A percentile compares a stretch with the other conserved stretches of the same genome.
phyloP scores from a whole-genome alignment of 2,329 filamentous ascomycete genomes.

The Colletotrichum kahawae region DNA sequence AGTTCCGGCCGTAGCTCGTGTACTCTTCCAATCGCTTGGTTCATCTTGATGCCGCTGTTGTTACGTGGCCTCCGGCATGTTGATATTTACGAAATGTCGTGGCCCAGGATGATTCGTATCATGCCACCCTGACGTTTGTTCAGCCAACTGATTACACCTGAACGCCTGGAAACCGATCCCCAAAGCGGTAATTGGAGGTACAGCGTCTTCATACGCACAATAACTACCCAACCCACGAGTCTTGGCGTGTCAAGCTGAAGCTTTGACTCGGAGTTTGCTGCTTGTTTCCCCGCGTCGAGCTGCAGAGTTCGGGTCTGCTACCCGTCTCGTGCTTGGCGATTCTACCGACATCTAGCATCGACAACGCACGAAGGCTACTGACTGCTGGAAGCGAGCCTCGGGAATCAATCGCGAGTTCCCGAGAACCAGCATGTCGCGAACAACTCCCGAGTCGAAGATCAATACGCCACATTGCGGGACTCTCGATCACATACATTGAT shows the following conservation, averaged over 20 bases:
- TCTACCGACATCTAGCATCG: background rate
- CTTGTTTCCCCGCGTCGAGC: background rate
- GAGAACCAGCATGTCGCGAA: no score
- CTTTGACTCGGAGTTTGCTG: background rate
- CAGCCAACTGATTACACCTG: background rate
- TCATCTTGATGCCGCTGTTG: background rate
- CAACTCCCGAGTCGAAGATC: background rate
- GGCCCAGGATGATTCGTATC: background rate
- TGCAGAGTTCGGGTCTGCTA: background rate
- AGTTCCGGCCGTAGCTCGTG: background rate
- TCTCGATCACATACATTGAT: background rate
- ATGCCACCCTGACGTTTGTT: background rate
- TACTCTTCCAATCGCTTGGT: background rate
- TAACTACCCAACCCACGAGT: background rate
- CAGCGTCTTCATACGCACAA: rapidly evolving
- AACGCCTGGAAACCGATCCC: background rate
- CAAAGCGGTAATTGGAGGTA: background rate
- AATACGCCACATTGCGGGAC: background rate
- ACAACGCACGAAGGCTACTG: rapidly evolving
- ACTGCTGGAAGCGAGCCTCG: background rate
- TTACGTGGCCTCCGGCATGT: background rate
- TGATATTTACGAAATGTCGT: background rate
- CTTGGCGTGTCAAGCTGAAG: background rate
- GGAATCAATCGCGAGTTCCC: background rate
- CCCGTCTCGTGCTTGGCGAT: background rate